Evolutionary conservation across 495 filamentous ascomycete genomes (phyloP).

Genomic region (Patellaria atrata): DNA sequence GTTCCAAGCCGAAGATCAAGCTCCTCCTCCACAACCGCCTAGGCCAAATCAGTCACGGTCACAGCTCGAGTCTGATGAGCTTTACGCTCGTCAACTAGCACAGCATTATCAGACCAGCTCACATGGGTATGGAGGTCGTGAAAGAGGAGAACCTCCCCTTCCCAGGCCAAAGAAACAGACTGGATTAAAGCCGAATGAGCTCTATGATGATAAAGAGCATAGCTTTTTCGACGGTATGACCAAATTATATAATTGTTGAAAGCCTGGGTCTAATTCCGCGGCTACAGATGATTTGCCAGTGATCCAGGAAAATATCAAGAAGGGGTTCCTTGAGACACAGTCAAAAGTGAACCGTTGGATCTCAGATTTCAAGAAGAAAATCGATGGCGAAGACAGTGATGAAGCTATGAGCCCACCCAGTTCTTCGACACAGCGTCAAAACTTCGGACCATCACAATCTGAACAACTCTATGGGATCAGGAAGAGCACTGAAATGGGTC

Average conservation of each 20-base stretch:
- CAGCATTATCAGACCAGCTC: constrained; percentile 35
- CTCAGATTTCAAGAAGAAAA: constrained; percentile 70
- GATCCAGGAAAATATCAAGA: constrained; percentile 83
- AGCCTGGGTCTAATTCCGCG: constrained; percentile 4
- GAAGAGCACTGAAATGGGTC: constrained; percentile 42
- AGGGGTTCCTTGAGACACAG: constrained; percentile 92
- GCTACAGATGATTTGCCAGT: constrained; percentile 72
- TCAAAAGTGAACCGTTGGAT: constrained; percentile 88
- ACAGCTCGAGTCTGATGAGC: constrained; percentile 79
- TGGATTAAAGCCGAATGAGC: constrained; percentile 25
- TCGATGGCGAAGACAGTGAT: constrained; percentile 69
- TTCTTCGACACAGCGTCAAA: constrained; percentile 30
- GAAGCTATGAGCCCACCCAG: constrained; percentile 33
- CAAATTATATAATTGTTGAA: not conserved
- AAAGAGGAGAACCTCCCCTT: constrained; percentile 14
- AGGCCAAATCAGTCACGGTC: constrained; percentile 34
- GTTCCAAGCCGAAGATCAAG: constrained; percentile 48
- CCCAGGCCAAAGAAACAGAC: constrained; percentile 15
- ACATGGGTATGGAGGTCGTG: constrained; percentile 19
- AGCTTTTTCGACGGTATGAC: constrained; percentile 80
- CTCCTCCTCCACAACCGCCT: constrained; percentile 31
- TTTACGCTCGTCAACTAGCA: constrained; percentile 88
- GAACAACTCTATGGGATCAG: constrained; percentile 36
- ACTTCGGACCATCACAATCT: constrained; percentile 26
- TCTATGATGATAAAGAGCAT: constrained; percentile 49